Percentiles rank a stretch among this genome's conserved stretches.
These are phyloP conservation scores for Xylariaceae sp. DNA, from an alignment of 2,329 filamentous ascomycete species.

Conservation along the genomic window DNA sequence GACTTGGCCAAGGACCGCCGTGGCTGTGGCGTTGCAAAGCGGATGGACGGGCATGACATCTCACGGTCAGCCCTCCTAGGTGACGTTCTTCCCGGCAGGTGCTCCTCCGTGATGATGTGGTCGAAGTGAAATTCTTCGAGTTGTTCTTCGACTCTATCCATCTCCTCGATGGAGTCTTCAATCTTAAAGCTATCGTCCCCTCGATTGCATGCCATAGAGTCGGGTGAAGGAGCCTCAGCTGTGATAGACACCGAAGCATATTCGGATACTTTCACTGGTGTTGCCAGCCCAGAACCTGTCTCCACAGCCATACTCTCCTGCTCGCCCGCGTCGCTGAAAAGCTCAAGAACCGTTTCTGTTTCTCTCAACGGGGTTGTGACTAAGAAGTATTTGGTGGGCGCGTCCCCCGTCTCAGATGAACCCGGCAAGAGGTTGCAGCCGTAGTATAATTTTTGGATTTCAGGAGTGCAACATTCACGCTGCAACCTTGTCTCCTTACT, in stretches of 20 bases:
- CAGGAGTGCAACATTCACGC: conserved; percentile 6
- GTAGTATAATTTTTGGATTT: conserved; percentile 36
- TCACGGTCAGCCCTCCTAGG: conserved; percentile 12
- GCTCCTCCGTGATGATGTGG: conserved; percentile 18
- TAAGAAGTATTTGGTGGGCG: conserved; percentile 39
- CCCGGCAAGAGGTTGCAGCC: conserved; percentile 50
- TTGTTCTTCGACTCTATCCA: conserved; percentile 57
- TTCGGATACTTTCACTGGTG: conserved; percentile 17
- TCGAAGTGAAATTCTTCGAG: conserved; percentile 47
- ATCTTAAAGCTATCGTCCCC: conserved; percentile 42
- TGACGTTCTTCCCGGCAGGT: conserved; percentile 11
- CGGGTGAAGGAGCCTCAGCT: conserved; percentile 16
- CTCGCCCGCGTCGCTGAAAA: conserved; percentile 12
- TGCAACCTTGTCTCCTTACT: conserved; percentile 11
- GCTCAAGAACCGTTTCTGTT: conserved; percentile 23
- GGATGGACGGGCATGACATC: conserved; percentile 12
- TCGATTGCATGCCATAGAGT: conserved; percentile 28
- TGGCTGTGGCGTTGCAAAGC: conserved; percentile 27
- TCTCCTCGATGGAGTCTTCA: conserved; percentile 58
- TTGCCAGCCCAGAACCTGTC: conserved; percentile 10
- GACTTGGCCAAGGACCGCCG: conserved; percentile 24
- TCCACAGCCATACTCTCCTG: conserved; percentile 23
- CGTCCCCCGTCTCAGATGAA: conserved; percentile 26
- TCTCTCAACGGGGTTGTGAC: conserved; percentile 32
- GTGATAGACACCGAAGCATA: conserved; percentile 4